Base-by-base conservation (phyloP, 345 rosid genomes). In the Limnanthes douglasii region DNA sequence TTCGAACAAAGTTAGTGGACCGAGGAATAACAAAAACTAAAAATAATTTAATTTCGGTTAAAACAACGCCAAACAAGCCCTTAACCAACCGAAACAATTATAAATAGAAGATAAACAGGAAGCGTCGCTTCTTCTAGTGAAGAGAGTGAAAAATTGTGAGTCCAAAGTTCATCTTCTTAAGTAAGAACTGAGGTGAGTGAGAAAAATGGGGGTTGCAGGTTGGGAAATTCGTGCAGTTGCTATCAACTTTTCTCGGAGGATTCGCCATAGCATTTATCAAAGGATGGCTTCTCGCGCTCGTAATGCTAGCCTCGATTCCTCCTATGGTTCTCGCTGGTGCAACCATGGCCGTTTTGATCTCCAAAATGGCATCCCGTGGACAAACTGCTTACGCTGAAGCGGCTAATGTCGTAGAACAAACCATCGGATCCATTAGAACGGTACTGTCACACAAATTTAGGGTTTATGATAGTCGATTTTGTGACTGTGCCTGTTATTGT, bases 201-300 rank as follows among this genome's bases (percentile, higher is more conserved):
- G n/a, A n/a, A n/a, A n/a, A n/a, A n/a, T n/a, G n/a, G n/a, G n/a
- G n/a, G n/a, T n/a, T 51, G 32, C 46, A 78, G 86, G 95, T 70
- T 45, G 88, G 95, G 39, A 73, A 69, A 31, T 66, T 69, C 26
- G 23, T 73, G 25, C 88, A 79, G 37, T 40, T 79, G 34, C 2
- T 59, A 33, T 53, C 70, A 3, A 59, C 75, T 1, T 75, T 79
- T 53, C 3, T 75, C 1, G 81, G 78, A 33, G 95, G 88, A 23
- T 79, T 84, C 54, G 40, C 65, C 1, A n/a, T 84, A 47, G 81
- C 88, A 2, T 68, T 79, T 40, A n/a, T 24, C 15, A 51, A 60
- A 35, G 88, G 95, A 27, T 75, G 93, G 88, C 76, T 79, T 11
- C 78, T 66, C 15, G 54, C 95, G 9, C 49, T 84, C 23, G 70